A percentile compares a stretch with the other conserved stretches of the same genome.
phyloP scores from a whole-genome alignment of 164 flowering plant species.

The Chloranthus sessilifolius region DNA sequence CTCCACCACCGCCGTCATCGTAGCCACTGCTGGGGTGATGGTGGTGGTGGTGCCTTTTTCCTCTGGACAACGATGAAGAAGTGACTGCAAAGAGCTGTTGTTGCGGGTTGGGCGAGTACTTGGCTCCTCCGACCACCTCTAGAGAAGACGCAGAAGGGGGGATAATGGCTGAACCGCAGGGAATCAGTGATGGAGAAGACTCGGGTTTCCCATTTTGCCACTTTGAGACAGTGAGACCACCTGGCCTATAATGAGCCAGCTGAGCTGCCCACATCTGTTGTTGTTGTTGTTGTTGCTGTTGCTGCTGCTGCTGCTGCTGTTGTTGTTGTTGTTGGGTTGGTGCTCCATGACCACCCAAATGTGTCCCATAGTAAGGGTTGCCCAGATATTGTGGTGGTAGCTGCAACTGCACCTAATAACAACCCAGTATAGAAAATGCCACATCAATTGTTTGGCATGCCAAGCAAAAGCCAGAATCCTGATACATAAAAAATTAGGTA shows the following conservation, averaged over 20 bases:
- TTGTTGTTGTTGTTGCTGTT: conserved; percentile 15
- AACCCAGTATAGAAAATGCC: conserved; percentile 24
- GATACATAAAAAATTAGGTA: too few relatives aligned
- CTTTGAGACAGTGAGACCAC: conserved; percentile 20
- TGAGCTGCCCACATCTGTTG: conserved; percentile 40
- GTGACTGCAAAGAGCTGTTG: conserved; percentile 27
- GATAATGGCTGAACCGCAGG: conserved; percentile 13
- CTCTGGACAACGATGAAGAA: conserved; percentile 23
- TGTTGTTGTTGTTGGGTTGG: too few relatives aligned
- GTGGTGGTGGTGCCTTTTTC: conserved; percentile 22
- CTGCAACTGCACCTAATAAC: conserved; percentile 31
- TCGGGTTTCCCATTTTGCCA: conserved; percentile 41
- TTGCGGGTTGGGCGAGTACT: conserved; percentile 25
- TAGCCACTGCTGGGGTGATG: conserved; percentile 24
- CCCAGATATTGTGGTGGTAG: conserved; percentile 32
- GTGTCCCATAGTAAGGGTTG: conserved; percentile 15
- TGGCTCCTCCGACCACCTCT: conserved; percentile 26
- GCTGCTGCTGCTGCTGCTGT: conserved; percentile 25
- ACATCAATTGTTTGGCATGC: too few relatives aligned
- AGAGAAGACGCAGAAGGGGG: conserved; percentile 25
- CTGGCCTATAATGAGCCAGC: conserved; percentile 29
- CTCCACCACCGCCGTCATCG: conserved; percentile 29
- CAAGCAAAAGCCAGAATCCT: too few relatives aligned
- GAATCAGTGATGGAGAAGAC: conserved; percentile 17
- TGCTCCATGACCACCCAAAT: conserved; percentile 14